Evolutionary conservation across 768 basidiomycete species (phyloP).

Genomic region (Tylopilus vinaceipallidus): DNA sequence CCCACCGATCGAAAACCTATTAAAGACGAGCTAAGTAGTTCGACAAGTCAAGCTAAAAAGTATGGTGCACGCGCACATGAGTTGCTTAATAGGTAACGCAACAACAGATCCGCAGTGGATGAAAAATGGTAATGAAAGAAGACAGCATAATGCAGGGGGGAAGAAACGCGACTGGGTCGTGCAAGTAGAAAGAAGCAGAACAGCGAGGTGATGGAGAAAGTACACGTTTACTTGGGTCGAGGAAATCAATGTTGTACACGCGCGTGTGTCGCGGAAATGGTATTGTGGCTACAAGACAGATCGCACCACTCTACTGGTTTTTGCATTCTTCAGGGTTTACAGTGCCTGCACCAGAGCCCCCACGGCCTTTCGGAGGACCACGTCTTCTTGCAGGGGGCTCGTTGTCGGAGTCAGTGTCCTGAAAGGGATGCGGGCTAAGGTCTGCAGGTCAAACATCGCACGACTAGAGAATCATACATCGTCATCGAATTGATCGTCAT

Average conservation of each 20-base stretch:
- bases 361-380: slow-evolving; percentile 56
- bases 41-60: slow-evolving; percentile 7
- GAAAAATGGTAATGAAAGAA: neutral
- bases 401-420: slow-evolving; percentile 70
- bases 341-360: slow-evolving; percentile 39
- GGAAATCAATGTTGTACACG: slow-evolving; percentile 15
- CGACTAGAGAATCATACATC: slow-evolving; percentile 42
- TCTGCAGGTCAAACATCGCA: slow-evolving; percentile 15
- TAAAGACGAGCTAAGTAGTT: slow-evolving; percentile 21
- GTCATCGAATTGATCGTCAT: slow-evolving; percentile 56
- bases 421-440: slow-evolving; percentile 19
- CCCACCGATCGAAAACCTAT: slow-evolving; percentile 16
- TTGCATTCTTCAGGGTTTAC: slow-evolving; percentile 82
- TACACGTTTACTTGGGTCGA: slow-evolving; percentile 17
- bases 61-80: slow-evolving; percentile 10
- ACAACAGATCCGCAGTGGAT: slow-evolving; percentile 10
- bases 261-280: slow-evolving; percentile 13
- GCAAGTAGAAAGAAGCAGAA: neutral
- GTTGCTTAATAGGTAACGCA: slow-evolving; percentile 12
- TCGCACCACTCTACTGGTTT: slow-evolving; percentile 61
- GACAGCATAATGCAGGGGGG: neutral
- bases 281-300: slow-evolving; percentile 18
- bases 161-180: neutral
- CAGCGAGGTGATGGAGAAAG: neutral
- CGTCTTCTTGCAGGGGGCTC: slow-evolving; percentile 61